These are phyloP conservation scores for Penicillium angulare DNA, from an alignment of 495 filamentous ascomycete species.

Conservation along the genomic window DNA sequence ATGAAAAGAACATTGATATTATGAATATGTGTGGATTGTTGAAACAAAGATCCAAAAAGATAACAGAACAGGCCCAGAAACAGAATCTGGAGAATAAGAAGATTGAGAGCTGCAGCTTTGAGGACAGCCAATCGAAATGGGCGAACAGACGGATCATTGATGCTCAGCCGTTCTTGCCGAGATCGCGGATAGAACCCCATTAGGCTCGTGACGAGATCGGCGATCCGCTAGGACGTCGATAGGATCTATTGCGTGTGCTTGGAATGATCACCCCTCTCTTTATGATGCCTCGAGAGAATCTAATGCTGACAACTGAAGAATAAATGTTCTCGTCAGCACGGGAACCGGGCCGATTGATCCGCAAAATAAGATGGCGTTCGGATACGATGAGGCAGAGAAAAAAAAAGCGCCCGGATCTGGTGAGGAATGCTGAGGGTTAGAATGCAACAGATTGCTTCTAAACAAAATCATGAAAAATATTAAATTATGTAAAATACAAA, in stretches of 20 bases:
- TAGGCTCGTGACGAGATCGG: background rate
- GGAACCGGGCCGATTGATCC: no score
- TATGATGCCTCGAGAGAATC: no score
- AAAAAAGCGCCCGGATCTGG: no score
- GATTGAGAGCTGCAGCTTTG: background rate
- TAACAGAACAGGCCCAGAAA: background rate
- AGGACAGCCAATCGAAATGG: background rate
- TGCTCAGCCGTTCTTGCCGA: background rate
- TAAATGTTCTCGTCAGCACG: no score
- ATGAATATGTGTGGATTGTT: background rate
- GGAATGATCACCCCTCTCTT: no score
- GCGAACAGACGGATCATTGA: background rate
- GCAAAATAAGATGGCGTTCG: no score
- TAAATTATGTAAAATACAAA: no score
- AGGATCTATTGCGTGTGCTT: background rate
- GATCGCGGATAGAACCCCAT: background rate
- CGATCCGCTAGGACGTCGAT: background rate
- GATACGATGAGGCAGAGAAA: no score
- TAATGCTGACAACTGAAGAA: no score
- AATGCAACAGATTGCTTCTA: no score
- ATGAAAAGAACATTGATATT: constrained; percentile 43
- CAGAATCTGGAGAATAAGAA: background rate
- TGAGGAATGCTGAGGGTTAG: no score
- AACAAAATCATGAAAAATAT: no score
- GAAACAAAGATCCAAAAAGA: background rate